A percentile compares a stretch with the other conserved stretches of the same genome.
Conservation (phyloP, 345 rosid genomes). For the Excoecaria agallocha region DNA sequence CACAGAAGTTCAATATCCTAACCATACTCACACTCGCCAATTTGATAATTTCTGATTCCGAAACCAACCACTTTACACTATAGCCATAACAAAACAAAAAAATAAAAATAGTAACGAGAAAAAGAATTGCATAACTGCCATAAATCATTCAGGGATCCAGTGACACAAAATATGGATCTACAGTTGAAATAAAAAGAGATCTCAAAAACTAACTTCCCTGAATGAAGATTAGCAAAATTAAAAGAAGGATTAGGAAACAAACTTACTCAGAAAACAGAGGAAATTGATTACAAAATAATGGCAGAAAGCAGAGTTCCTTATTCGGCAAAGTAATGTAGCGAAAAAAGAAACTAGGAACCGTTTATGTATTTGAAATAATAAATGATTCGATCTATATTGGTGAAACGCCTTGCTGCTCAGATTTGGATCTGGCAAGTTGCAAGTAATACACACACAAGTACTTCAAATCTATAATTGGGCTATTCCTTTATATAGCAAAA, state of each 20-base stretch:
- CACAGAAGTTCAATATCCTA: not conserved
- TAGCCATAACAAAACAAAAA: no score
- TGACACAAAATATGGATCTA: not conserved
- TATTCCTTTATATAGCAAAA: not conserved
- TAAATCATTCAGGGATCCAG: not conserved
- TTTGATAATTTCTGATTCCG: not conserved
- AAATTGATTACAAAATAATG: not conserved
- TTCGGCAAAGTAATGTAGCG: not conserved
- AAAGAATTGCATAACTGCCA: no score
- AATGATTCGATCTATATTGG: not conserved
- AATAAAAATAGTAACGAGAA: no score
- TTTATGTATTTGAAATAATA: not conserved
- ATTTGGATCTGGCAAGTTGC: conserved; percentile 4
- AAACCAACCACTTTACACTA: not conserved
- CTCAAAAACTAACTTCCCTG: not conserved
- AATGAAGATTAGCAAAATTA: not conserved
- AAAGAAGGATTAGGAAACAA: not conserved
- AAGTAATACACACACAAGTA: not conserved
- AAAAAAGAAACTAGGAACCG: not conserved
- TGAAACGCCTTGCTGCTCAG: not conserved
- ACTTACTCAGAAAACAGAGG: conserved; percentile 2
- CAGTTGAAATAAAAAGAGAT: not conserved
- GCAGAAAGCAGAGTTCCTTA: not conserved
- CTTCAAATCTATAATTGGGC: not conserved
- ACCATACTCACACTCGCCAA: not conserved